Evolutionary conservation across 345 rosid genomes (phyloP).

Genomic region (Eucalyptus dawsonii): DNA sequence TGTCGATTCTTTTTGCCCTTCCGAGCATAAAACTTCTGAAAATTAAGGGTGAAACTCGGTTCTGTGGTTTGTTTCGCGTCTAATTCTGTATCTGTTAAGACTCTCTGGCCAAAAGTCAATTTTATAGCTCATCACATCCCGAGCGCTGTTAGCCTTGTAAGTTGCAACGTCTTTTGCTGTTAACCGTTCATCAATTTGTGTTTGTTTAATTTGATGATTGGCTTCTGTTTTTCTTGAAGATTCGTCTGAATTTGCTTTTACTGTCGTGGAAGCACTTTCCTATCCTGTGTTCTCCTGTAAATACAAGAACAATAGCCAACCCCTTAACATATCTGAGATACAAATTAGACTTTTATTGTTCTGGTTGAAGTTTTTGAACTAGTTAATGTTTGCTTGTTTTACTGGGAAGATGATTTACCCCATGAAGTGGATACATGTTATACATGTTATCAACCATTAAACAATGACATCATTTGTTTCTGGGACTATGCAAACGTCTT

Average conservation of each 20-base stretch:
- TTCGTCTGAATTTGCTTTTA: neutral
- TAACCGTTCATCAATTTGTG: neutral
- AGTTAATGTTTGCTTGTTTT: neutral
- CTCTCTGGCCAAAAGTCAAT: neutral
- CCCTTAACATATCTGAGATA: neutral
- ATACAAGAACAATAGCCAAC: neutral
- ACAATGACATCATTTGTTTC: neutral
- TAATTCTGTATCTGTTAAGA: neutral
- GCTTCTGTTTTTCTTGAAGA: neutral
- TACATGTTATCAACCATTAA: neutral
- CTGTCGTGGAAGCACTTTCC: neutral
- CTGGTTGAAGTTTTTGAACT: neutral
- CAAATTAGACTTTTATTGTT: neutral
- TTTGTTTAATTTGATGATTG: neutral
- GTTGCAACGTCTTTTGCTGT: neutral
- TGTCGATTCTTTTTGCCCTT: neutral
- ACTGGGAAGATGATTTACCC: neutral
- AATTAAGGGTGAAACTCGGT: neutral
- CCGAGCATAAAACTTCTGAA: neutral
- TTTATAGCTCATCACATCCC: neutral
- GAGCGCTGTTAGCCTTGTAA: neutral
- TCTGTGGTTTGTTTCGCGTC: neutral
- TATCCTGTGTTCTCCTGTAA: neutral
- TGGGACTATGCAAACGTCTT: neutral
- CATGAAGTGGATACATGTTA: neutral